Base-by-base conservation (phyloP, 768 basidiomycete genomes). In the Auricularia cornea region DNA sequence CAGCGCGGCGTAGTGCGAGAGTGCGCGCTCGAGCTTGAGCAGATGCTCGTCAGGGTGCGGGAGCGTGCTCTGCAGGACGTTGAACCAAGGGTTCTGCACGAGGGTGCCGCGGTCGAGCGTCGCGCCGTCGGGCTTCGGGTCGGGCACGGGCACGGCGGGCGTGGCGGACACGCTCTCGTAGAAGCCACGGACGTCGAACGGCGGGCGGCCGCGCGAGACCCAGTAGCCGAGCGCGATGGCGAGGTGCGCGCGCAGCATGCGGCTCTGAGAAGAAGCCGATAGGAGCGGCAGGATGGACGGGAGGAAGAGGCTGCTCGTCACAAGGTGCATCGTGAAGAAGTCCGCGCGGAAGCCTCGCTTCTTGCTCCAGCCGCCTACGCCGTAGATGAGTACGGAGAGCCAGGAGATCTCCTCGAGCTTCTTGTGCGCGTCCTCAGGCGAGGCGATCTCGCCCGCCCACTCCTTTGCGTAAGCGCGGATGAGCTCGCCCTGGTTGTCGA, bases 401-500 rank as follows among this genome's bases (percentile, higher is more conserved):
- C 86, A 90, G 4, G 75, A 68, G 3, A 91, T 66, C 67, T 91
- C 88, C 66, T 86, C 84, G 29, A 86, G 76, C 71, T 87, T 89
- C 20, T 75, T 71, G n/a, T 78, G 76, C 5, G 84, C 66, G 65
- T 79, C 75, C 31, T 63, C 66, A 52, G 52, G 26, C 16, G 61
- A 61, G 28, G 26, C 20, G 16, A 52, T 44, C 44, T 68, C 67
- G 62, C 38, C 14, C n/a, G 63, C 40, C 72, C 68, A 29, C 52
- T 30, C 61, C 26, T 66, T 62, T 62, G 54, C 66, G 54, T 28
- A 66, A 44, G 38, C 60, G 59, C 63, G 12, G 8, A 66, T 65
- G 23, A 62, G 63, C 41, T 72, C 72, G 71, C 63, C 70, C 68
- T 11, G 32, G 51, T 1, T 67, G 64, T 11, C 70, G 61, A 40